Base-by-base conservation (phyloP, 345 rosid species). In the Kandelia obovata region DNA sequence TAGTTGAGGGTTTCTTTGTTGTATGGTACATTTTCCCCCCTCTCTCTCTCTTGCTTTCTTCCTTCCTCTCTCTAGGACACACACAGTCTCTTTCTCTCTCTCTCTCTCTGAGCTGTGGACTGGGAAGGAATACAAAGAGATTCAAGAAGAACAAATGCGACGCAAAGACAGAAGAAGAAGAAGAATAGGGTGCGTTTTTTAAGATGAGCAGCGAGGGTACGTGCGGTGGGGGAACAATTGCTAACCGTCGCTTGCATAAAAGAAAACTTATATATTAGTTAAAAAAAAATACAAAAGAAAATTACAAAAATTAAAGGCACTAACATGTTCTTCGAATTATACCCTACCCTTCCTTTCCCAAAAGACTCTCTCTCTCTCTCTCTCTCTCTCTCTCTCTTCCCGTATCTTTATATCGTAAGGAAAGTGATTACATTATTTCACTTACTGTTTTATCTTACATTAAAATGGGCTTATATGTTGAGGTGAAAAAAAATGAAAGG, bases 151-250 rank as follows among this genome's bases (percentile, higher is more conserved):
- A 85, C 97, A 92, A 89, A 91, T 91, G 97, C 89, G 85, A 85
- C 85, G 15, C 46, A 10, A 39, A 90, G 88, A 83, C 83, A 80
- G 83, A 77, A 80, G 79, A 53, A 53, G 84, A 82, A 53, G 84
- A 83, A 78, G 93, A 92, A 89, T 88, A 83, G 85, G 94, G 92
- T 92, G 86, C 96, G 86, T 85, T 85, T 87, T 86, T 83, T 80
- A 86, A 85, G 88, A 77, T 66, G 78, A 78, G 37, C 37, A 34
- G 71, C 70, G 74, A 76, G 76, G 59, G 66, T 34, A 34, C 37
- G 37, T 34, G 58, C 49, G 66, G 71, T 7, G 35, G 46, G 43
- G 39, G 25, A 6, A 19, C n/a, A 67, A 32, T 77, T 1, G 37
- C 37, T 34, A 70, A 65, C 58, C 58, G 25, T 34, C 9, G 37